phyloP scores from a whole-genome alignment of 148 eudicot genomes.

The Persicaria tinctoria region DNA sequence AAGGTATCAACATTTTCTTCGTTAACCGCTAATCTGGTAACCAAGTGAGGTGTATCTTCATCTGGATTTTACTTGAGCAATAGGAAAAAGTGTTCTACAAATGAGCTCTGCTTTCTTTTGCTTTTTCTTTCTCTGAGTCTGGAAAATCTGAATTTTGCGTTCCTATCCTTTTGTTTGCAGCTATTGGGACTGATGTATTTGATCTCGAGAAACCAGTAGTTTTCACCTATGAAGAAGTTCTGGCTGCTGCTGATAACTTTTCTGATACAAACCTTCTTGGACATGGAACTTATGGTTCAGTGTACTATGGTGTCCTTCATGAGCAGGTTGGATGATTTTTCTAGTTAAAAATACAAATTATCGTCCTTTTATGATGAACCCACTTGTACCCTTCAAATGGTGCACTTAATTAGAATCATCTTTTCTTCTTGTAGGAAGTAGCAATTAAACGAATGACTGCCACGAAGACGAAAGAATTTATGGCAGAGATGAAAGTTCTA shows the following conservation, averaged over 20 bases:
- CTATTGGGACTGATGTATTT: conserved; percentile 65
- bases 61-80: neutral
- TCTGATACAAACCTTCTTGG: conserved; percentile 94
- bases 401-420: neutral
- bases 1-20: conserved; percentile 36
- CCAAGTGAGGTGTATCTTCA: neutral
- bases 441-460: conserved; percentile 97
- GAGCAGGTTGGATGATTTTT: conserved; percentile 54
- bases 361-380: neutral
- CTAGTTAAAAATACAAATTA: neutral
- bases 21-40: neutral
- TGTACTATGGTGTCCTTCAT: conserved; percentile 75
- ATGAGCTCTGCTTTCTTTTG: neutral
- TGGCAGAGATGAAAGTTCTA: conserved; percentile 89
- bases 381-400: neutral
- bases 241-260: conserved; percentile 63
- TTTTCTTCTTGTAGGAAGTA: conserved; percentile 46
- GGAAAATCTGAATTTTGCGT: neutral
- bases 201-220: conserved; percentile 91
- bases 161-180: conserved; percentile 28
- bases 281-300: conserved; percentile 92
- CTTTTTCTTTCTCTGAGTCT: neutral
- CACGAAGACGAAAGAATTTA: conserved; percentile 80
- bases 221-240: conserved; percentile 61
- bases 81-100: neutral